Evolutionary conservation across 2,329 filamentous ascomycete species (phyloP).

Genomic region (Hypoxylon sp.): DNA sequence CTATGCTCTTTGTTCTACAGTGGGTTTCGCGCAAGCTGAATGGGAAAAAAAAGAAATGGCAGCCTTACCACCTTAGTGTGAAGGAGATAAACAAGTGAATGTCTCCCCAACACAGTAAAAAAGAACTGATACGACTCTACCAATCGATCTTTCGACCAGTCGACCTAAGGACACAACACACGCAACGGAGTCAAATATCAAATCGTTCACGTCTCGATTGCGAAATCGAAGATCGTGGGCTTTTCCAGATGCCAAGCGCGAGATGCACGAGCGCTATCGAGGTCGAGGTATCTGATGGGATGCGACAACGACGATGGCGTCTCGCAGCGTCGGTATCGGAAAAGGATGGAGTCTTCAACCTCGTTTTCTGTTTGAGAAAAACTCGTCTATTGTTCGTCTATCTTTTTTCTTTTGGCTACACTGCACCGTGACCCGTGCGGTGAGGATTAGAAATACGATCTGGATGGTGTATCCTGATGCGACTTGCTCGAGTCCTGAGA

Average conservation of each 20-base stretch:
- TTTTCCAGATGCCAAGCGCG: constrained; percentile 47
- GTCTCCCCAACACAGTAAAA: constrained; percentile 78
- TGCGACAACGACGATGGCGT: constrained; percentile 49
- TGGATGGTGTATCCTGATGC: constrained; percentile 32
- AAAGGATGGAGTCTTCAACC: constrained; percentile 34
- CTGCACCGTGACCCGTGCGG: constrained; percentile 52
- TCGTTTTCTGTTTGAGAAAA: constrained; percentile 39
- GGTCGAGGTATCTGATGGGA: constrained; percentile 47
- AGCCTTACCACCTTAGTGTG: constrained; percentile 73
- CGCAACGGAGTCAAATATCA: constrained; percentile 42
- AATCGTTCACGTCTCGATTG: constrained; percentile 40
- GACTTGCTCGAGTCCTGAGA: constrained; percentile 43
- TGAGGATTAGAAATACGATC: constrained; percentile 39
- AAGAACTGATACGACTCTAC: constrained; percentile 42
- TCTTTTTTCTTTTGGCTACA: constrained; percentile 48
- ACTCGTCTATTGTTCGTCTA: constrained; percentile 49
- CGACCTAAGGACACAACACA: constrained; percentile 44
- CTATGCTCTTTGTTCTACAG: neutral
- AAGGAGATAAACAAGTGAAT: constrained; percentile 98
- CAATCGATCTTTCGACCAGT: constrained; percentile 51
- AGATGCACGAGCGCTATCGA: constrained; percentile 47
- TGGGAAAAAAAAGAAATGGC: constrained; percentile 41
- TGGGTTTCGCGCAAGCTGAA: constrained; percentile 15
- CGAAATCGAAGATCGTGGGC: constrained; percentile 40
- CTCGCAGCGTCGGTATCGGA: constrained; percentile 46